Evolutionary conservation across 768 basidiomycete genomes (phyloP).

Genomic region (Termitomyces sp.): DNA sequence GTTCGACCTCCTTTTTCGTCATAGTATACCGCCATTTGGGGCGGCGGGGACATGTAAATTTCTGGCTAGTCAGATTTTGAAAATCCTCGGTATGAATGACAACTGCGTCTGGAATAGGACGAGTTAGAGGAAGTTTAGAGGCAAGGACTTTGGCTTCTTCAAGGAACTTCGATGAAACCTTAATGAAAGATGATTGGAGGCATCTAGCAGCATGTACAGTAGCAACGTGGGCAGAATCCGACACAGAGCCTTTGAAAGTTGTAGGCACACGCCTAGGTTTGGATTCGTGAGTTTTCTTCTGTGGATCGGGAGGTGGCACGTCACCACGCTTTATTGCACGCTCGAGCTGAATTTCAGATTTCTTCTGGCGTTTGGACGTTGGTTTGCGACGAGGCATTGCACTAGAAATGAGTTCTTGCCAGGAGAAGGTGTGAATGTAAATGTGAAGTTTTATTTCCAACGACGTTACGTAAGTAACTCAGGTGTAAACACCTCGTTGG

Average conservation of each 20-base stretch:
- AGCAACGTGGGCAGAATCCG: slow-evolving; percentile 19
- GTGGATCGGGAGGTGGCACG: slow-evolving; percentile 32
- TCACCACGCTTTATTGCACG: slow-evolving; percentile 86
- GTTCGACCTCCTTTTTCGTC: slow-evolving; percentile 85
- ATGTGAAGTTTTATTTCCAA: no score
- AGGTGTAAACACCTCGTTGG: no score
- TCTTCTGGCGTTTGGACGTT: slow-evolving; percentile 64
- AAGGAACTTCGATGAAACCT: slow-evolving; percentile 52
- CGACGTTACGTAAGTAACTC: no score
- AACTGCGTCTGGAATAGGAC: slow-evolving; percentile 46
- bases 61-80: slow-evolving; percentile 12
- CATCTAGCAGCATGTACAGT: slow-evolving; percentile 38
- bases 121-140: slow-evolving; percentile 40
- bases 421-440: no score
- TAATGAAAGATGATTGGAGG: slow-evolving; percentile 69
- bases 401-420: no score
- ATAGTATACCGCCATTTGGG: slow-evolving; percentile 88
- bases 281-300: slow-evolving; percentile 21
- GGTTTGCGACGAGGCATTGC: slow-evolving; percentile 44
- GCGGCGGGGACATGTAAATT: slow-evolving; percentile 52
- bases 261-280: slow-evolving; percentile 25
- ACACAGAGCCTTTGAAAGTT: slow-evolving; percentile 19
- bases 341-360: slow-evolving; percentile 68
- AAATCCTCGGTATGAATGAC: slow-evolving; percentile 29
- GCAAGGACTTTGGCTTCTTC: slow-evolving; percentile 56